Base-by-base conservation (phyloP, 2,329 filamentous ascomycete genomes). In the Scedosporium minutisporum region DNA sequence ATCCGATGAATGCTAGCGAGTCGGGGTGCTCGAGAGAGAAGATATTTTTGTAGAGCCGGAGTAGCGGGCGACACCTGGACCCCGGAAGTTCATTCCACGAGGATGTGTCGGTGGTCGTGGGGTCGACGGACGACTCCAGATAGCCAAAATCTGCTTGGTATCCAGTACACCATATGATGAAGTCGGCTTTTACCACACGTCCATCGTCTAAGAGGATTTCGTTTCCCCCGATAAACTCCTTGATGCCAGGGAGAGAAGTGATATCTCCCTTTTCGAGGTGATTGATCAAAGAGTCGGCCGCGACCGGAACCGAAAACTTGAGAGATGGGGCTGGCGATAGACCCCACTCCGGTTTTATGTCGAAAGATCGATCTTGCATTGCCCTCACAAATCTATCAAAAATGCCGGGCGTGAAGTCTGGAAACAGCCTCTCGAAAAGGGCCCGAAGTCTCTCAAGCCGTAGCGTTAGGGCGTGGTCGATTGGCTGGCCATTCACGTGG, bases 21-120 rank as follows among this genome's bases (percentile, higher is more conserved):
- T 78, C 71, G 3, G 78, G 76, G 21, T 77, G 68, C 27, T 73
- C 68, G 0, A 77, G 71, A 1, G 78, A 77, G 64, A 82, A 78
- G 4, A 80, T 66, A 65, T 79, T 79, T 44, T 75, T 73, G 62
- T 76, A 80, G 1, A 80, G 68, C 0, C 73, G 66, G 3, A 74
- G 70, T 0, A 77, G 70, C 0, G 71, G 66, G 4, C 68, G 69
- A 63, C 70, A 46, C 55, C 64, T n/a, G 51, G 66, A 29, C 61
- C 67, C 53, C 3, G 42, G 41, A 4, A 44, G 4, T 4, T 55
- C 42, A 14, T 46, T 42, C 44, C 42, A 48, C 29, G 7, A 2
- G 9, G 23, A 10, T 3, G 41, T 16, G 42, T 65, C 66, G 33
- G 68, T 63, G 7, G 68, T n/a, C 2, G 61, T 55, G 1, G 69